Evolutionary conservation across 495 filamentous ascomycete species (phyloP), one percentile per base, ranked within the genome.

Genomic region (Astrothelium subdiscretum): DNA sequence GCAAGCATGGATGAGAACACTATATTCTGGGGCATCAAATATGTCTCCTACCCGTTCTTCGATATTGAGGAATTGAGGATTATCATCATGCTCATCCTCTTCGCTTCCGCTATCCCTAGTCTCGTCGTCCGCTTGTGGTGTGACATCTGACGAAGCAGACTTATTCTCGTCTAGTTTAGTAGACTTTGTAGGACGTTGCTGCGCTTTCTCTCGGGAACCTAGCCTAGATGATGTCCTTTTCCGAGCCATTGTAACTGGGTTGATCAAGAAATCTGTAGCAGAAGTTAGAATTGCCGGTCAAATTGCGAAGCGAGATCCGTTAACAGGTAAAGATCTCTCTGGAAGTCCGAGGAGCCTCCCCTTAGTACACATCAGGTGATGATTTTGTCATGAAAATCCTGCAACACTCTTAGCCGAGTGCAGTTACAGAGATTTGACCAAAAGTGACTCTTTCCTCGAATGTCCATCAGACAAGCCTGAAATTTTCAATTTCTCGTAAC

Each of bases 1-100:
- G 66, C 73, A 77, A 10, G 74, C 73, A 66, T 77, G 74, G 61
- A 77, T 70, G 15, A 77, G 48, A 12, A 77, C 52, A 12, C 69
- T 66, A 58, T 71, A 64, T 15, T 59, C 58, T 15, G 72, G 68
- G 1, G 70, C 72, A 40, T 54, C 24, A 68, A 77, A 75, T 54
- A 77, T 66, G 67, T 73, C 71, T 65, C 73, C 73, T 4, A 38
- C 63, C 57, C 62, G 60, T 35, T 70, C 54, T 42, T 62, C 65
- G 22, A 70, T 62, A 4, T 42, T 63, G 43, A 69, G 65, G n/a
- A 22, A 20, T 29, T 42, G 27, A 54, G 62, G 8, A 5, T 43
- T 15, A 6, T 51, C 48, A 12, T 44, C 24, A 32, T 12, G n/a
- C 29, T 12, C 31, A n/a, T 20, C 60, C 20, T n/a, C 54, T 18